Evolutionary conservation across 805 yeast genomes (phyloP), one percentile per base, ranked within the genome.

Genomic region (Kuraishia piskuri): DNA sequence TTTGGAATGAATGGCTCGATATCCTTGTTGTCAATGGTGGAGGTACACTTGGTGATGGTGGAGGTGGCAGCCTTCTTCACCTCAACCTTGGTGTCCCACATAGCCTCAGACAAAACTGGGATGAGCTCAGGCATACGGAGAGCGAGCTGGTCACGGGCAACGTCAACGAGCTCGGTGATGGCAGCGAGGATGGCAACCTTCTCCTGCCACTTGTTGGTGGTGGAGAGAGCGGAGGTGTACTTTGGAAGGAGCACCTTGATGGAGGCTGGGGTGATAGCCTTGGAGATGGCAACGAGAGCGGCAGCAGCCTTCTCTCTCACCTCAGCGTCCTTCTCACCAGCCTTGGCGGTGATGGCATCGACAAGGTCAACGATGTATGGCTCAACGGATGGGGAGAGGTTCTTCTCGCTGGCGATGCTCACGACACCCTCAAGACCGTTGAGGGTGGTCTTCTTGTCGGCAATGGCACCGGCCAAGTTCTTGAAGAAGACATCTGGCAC

Each of bases 31-130:
- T 92, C 95, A 65, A 94, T 92, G 69, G 98, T 90, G 76, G 91
- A 94, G 67, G 99, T 94, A 64, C 96, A 85, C 78, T 90, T 89
- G 75, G 91, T 82, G 83, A 94, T 90, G 75, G 98, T 90, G 68
- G 84, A 85, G 65, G 94, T 88, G 61, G 99, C 98, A 72, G 95
- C 96, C 64, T 80, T 82, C 86, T 94, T 94, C 72, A 94, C 99
- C 71, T 94, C 98, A 77, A 82, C 80, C 86, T 94, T 94, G 77
- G 99, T 94, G 78, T 94, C 99, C 99, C 99, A 94, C 98, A 94
- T 94, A 68, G 97, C 90, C 82, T 94, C 99, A 66, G 99, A 94
- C 68, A 94, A 80, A 63, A 86, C 94, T 75, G 99, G 99, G 68
- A 94, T 92, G 74, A 94, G 84, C 82, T 94, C 98, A 69, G 98